Evolutionary conservation across 257 asterid genomes (phyloP), one percentile per base, ranked within the genome.

Genomic region (Phtheirospermum japonicum): DNA sequence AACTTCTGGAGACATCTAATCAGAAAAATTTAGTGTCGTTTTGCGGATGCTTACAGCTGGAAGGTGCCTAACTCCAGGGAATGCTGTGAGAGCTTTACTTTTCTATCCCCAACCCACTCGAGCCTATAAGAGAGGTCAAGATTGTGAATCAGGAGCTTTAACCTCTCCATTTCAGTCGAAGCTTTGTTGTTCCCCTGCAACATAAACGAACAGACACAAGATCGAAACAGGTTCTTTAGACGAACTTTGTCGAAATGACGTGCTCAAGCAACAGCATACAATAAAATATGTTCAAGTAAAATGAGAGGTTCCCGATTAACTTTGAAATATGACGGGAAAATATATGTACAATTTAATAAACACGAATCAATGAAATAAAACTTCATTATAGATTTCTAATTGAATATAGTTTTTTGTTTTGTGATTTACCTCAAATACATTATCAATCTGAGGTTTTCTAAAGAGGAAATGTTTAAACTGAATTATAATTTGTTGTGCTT

Each of bases 121-220:
- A 92, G 83, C 68, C 84, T 80, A 49, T 92, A 89, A 34, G 96
- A 92, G 60, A 92, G 83, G 78, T 92, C 97, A 40, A 92, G 92
- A 75, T 87, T 90, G 72, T 86, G 96, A 69, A 85, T 65, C 68
- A 89, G 74, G 65, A 69, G 73, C 70, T 83, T 88, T 79, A 89
- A 39, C 70, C 79, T 81, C 73, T 86, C 95, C 62, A 69, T 75
- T 75, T 92, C 97, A n/a, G 74, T 72, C 45, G 62, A 72, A 37
- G 76, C 71, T 64, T 79, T 78, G 67, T 65, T 68, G 58, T 54
- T 70, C 55, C 77, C 88, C 97, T 88, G 85, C 79, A 76, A 63
- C 59, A 68, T 59, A 63, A 61, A 66, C 12, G 40, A 71, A 59
- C 57, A 63, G 26, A 13, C 28, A 56, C 37, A 58, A 59, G 18